phyloP scores from a whole-genome alignment of 2,329 filamentous ascomycete genomes.

The Alternaria sp. region DNA sequence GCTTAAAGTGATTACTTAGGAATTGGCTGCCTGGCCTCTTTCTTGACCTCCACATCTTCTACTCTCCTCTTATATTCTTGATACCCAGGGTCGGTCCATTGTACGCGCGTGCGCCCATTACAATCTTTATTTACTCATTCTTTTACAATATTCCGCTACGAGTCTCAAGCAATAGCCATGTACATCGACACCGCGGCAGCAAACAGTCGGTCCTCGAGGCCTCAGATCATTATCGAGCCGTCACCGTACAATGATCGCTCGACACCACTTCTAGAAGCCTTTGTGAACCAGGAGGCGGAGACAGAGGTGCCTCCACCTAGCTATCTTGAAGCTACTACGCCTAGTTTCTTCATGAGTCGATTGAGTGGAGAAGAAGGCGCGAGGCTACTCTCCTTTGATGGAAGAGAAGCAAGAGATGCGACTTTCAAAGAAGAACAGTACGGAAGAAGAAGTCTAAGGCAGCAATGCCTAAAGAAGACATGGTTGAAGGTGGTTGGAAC shows the following conservation, averaged over 20 bases:
- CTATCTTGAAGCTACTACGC: conserved; percentile 49
- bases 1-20: conserved; percentile 19
- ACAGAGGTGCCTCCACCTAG: conserved; percentile 31
- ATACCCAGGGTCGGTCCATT: conserved; percentile 10
- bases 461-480: conserved; percentile 33
- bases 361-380: conserved; percentile 44
- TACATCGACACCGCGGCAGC: conserved; percentile 48
- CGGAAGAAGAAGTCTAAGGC: conserved; percentile 28
- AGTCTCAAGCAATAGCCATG: conserved; percentile 28
- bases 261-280: conserved; percentile 38
- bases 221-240: conserved; percentile 30
- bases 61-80: conserved; percentile 9
- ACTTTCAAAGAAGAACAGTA: conserved; percentile 38
- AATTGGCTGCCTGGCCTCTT: conserved; percentile 26
- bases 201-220: conserved; percentile 35
- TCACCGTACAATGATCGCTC: conserved; percentile 30
- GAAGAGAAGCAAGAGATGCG: conserved; percentile 26
- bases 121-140: conserved; percentile 7
- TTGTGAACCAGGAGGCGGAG: conserved; percentile 34
- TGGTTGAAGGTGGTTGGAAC: conserved; percentile 35
- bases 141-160: neutral
- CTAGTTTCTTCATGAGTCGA: conserved; percentile 40
- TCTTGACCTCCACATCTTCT: conserved; percentile 11
- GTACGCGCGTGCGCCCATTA: conserved; percentile 11
- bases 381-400: conserved; percentile 36